Percentiles rank a stretch among this genome's conserved stretches.
These are phyloP conservation scores for Trichoderma harzianum DNA, from an alignment of 2,329 filamentous ascomycete species.

Conservation along the genomic window DNA sequence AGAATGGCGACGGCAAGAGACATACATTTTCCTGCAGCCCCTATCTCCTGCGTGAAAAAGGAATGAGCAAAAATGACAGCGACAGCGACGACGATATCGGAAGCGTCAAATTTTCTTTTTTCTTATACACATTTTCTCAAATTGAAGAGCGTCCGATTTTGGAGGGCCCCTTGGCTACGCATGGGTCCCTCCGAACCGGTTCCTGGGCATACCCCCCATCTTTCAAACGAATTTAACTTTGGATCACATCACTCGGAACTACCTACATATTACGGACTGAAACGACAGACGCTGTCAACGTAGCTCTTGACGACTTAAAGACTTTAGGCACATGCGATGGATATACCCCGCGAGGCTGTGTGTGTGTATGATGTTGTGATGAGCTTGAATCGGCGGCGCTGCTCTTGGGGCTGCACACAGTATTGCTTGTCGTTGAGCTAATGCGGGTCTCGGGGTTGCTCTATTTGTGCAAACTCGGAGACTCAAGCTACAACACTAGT, in stretches of 20 bases:
- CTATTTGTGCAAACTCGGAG: background rate
- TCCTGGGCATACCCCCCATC: conserved; percentile 30
- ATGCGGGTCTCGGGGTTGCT: background rate
- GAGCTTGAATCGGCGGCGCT: conserved; percentile 31
- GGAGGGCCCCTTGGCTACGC: conserved; percentile 31
- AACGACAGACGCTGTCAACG: conserved; percentile 33
- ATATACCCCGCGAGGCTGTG: conserved; percentile 41
- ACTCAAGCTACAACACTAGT: background rate
- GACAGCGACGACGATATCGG: conserved; percentile 7
- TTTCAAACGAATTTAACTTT: conserved; percentile 28
- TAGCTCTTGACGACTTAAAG: conserved; percentile 36
- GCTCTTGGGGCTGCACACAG: conserved; percentile 14
- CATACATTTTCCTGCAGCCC: background rate
- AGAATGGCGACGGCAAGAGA: background rate
- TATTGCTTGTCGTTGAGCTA: background rate
- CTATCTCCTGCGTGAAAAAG: conserved; percentile 9
- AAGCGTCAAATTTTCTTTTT: conserved; percentile 20
- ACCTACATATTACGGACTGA: conserved; percentile 33
- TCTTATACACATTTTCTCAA: conserved; percentile 20
- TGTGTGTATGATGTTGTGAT: conserved; percentile 33
- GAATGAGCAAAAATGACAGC: conserved; percentile 14
- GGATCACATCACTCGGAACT: conserved; percentile 35
- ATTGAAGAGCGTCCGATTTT: conserved; percentile 23
- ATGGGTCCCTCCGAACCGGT: conserved; percentile 26
- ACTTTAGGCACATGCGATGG: conserved; percentile 40